Base-by-base conservation (phyloP, 2,329 filamentous ascomycete genomes). In the Ophiostoma sp. region DNA sequence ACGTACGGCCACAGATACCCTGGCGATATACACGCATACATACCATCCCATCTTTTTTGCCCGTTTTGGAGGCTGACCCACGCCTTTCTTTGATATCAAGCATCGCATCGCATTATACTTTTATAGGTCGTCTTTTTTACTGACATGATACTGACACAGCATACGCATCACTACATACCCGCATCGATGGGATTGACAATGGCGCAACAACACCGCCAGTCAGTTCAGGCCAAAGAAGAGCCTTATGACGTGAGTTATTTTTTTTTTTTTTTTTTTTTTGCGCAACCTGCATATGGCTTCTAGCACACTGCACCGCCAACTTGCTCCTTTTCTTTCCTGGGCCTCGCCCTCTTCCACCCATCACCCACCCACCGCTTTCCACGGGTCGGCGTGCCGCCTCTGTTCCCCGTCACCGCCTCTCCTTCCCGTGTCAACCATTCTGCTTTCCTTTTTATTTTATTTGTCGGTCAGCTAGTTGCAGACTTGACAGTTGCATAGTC, bases 121-220 rank as follows among this genome's bases (percentile, higher is more conserved):
- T 42, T 28, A 28, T 28, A 22, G 12, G 22, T 17, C 8, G n/a
- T 5, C 12, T 66, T 28, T 28, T n/a, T 42, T 3, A 22, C 72
- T 75, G 66, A 75, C 73, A 52, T 39, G 3, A 33, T 7, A 25
- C 3, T 33, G n/a, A 22, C 28, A 33, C 19, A 74, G 74, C 57
- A 69, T 39, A 57, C 17, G 45, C 73, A n/a, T n/a, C n/a, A 69
- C 72, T 50, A n/a, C 39, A 52, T 36, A 39, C 19, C 39, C 42
- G 31, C n/a, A 52, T 70, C 73, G 39, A 84, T 84, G 82, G 81
- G 83, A 79, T 81, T 83, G 78, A 82, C 82, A 77, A 85, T 85
- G 84, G 82, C 82, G 76, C 83, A 83, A 77, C 83, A 83, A 76
- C 82, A 83, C 76, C 82, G 82, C 76, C 83, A 84, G 81, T 78